A percentile compares a stretch with the other conserved stretches of the same genome.
Conservation (phyloP, 306 rosid species). For the Vachellia pachyceras region DNA sequence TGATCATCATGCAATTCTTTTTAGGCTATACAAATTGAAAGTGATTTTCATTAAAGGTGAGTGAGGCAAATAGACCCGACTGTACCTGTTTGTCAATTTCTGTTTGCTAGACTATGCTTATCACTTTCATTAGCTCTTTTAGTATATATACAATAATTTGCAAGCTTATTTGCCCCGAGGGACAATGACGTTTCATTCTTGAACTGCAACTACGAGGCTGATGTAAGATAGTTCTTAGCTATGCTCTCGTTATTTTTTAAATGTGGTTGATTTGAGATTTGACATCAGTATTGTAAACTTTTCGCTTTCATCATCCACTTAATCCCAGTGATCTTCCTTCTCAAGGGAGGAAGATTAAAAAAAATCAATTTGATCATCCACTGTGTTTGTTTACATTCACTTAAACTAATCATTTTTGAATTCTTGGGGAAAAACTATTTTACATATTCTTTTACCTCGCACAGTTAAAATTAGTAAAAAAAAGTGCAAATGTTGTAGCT, state of each 20-base stretch:
- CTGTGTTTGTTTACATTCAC: too few species aligned
- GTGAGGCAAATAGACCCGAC: neutral
- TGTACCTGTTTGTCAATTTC: slow-evolving; percentile 35
- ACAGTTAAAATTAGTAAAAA: too few species aligned
- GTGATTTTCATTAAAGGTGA: slow-evolving; percentile 11
- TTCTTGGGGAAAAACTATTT: too few species aligned
- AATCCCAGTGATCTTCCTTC: slow-evolving; percentile 21
- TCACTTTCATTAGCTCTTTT: slow-evolving; percentile 21
- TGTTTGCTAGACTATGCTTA: neutral
- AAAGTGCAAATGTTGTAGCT: too few species aligned
- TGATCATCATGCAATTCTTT: slow-evolving; percentile 23
- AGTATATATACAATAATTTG: neutral
- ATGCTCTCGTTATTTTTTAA: neutral
- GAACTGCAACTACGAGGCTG: slow-evolving; percentile 5
- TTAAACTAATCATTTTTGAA: too few species aligned
- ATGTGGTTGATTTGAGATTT: neutral
- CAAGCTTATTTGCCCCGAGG: neutral
- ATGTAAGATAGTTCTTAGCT: neutral
- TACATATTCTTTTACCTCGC: too few species aligned
- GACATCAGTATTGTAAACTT: too few species aligned
- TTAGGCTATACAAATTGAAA: slow-evolving; percentile 25
- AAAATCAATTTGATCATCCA: neutral
- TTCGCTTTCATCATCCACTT: slow-evolving; percentile 37
- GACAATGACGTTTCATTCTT: slow-evolving; percentile 3
- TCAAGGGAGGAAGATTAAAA: slow-evolving; percentile 11